phyloP scores from a whole-genome alignment of 2,329 filamentous ascomycete genomes.

The Cercospora sp. region DNA sequence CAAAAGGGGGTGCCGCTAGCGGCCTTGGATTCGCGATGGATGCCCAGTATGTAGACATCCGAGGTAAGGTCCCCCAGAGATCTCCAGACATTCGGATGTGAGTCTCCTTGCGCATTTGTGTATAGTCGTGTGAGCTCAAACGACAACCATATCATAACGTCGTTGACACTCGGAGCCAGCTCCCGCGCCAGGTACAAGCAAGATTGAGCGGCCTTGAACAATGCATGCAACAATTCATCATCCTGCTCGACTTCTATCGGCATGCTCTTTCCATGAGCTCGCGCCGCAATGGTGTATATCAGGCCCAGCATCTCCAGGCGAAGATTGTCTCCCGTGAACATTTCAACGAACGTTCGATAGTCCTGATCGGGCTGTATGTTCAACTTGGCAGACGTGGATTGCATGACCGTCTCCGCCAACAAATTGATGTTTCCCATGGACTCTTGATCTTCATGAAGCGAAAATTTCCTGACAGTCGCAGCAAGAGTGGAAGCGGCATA shows the following conservation, averaged over 20 bases:
- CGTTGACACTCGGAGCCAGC: constrained; percentile 16
- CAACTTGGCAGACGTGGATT: not conserved
- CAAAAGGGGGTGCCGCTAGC: constrained; percentile 23
- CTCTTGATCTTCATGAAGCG: not conserved
- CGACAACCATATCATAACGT: constrained; percentile 21
- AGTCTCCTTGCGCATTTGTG: constrained; percentile 14
- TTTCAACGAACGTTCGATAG: constrained; percentile 16
- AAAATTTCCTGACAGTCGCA: not conserved
- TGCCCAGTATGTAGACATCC: constrained; percentile 60
- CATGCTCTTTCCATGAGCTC: constrained; percentile 14
- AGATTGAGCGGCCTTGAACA: constrained; percentile 14
- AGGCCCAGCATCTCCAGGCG: constrained; percentile 27
- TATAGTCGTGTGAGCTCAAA: constrained; percentile 11
- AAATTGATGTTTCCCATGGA: not conserved
- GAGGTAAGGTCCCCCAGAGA: constrained; percentile 60
- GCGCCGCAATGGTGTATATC: constrained; percentile 24
- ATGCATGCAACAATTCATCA: constrained; percentile 17
- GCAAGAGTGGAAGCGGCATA: constrained; percentile 6
- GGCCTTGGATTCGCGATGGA: constrained; percentile 26
- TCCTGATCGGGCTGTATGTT: not conserved
- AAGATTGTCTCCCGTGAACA: constrained; percentile 23
- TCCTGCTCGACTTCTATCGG: constrained; percentile 2
- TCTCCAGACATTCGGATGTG: constrained; percentile 19
- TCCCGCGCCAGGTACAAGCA: constrained; percentile 21
- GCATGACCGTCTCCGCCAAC: not conserved